phyloP scores from a whole-genome alignment of 108 stramenopile genomes.

The Parietichytrium sp. region DNA sequence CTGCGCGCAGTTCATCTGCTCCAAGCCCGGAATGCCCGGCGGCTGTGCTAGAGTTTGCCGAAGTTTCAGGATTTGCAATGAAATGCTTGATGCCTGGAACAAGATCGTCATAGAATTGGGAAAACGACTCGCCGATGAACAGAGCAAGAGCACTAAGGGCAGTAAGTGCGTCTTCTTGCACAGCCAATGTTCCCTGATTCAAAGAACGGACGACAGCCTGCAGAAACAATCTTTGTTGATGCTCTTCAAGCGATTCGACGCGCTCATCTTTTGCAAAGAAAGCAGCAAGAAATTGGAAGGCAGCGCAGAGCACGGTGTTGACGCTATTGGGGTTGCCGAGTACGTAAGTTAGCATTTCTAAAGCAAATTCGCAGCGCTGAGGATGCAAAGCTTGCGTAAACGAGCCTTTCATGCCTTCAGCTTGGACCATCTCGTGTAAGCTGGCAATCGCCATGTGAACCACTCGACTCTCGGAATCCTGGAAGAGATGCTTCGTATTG shows the following conservation, averaged over 20 bases:
- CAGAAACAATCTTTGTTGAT: neutral
- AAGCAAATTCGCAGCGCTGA: neutral
- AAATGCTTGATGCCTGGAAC: constrained; percentile 30
- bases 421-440: constrained; percentile 14
- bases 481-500: neutral
- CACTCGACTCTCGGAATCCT: neutral
- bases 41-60: too few species aligned
- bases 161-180: constrained; percentile 28
- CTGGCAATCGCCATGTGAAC: neutral
- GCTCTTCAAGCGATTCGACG: neutral
- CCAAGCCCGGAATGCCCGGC: constrained; percentile 1
- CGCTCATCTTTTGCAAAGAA: constrained; percentile 30
- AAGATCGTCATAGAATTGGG: constrained; percentile 11
- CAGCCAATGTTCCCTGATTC: neutral
- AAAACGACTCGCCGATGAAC: neutral
- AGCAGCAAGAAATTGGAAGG: neutral
- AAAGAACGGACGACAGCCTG: neutral
- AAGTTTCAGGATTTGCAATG: constrained; percentile 17
- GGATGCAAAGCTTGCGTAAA: too few species aligned
- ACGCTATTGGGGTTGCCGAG: neutral
- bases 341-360: neutral
- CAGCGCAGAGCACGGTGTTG: neutral
- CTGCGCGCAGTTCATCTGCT: neutral
- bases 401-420: constrained; percentile 2
- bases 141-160: neutral